A percentile compares a stretch with the other conserved stretches of the same genome.
Conservation (phyloP, 2,329 filamentous ascomycete species). For the Aspergillus thermomutatus region DNA sequence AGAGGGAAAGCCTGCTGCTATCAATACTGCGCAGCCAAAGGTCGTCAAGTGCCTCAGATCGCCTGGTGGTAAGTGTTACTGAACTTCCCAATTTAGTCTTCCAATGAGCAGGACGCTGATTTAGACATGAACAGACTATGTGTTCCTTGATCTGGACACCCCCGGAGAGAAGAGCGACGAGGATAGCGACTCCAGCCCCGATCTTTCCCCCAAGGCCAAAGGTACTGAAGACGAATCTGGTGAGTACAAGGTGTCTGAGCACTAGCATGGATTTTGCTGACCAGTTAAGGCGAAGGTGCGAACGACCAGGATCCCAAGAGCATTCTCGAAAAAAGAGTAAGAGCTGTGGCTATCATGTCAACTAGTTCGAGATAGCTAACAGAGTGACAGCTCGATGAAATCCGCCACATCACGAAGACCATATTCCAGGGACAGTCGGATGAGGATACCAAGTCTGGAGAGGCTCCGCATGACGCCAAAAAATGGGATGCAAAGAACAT, state of each 20-base stretch:
- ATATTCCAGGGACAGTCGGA: conserved; percentile 2
- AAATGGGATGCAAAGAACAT: conserved; percentile 31
- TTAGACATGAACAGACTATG: background rate
- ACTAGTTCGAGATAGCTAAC: background rate
- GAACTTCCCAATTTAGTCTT: background rate
- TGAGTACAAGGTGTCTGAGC: background rate
- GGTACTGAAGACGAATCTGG: background rate
- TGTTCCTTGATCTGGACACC: background rate
- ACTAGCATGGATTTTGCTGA: background rate
- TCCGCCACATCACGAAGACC: conserved; percentile 16
- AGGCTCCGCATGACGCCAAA: conserved; percentile 14
- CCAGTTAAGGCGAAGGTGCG: background rate
- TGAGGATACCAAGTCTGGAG: background rate
- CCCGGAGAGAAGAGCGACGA: background rate
- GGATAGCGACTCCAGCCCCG: background rate
- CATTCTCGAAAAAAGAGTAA: background rate
- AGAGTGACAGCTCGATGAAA: background rate
- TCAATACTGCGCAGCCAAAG: background rate
- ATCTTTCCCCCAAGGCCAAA: background rate
- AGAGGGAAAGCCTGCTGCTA: background rate
- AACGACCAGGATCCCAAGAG: background rate
- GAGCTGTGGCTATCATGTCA: background rate
- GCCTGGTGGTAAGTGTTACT: background rate
- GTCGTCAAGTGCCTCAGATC: background rate
- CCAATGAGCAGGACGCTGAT: background rate